Percentiles rank a stretch among this genome's conserved stretches.
These are phyloP conservation scores for Thielaviopsis populi DNA, from an alignment of 2,329 filamentous ascomycete genomes.

Conservation along the genomic window DNA sequence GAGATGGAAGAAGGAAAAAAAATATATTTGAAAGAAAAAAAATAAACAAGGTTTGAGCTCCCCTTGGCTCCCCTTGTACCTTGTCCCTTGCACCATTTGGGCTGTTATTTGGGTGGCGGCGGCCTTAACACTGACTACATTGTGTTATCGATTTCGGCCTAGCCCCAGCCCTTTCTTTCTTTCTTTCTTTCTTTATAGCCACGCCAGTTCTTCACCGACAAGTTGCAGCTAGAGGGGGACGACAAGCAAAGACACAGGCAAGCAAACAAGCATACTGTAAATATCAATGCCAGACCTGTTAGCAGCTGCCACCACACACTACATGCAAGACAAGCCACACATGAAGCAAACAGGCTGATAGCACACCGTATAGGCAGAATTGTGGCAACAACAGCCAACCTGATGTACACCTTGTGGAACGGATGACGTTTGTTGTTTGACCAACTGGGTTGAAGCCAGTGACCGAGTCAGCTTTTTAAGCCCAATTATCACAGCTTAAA, in stretches of 20 bases:
- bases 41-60: conserved; percentile 4
- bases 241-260: background rate
- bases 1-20: background rate
- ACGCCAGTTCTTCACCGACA: background rate
- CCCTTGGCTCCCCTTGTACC: background rate
- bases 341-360: background rate
- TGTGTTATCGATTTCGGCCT: conserved; percentile 4
- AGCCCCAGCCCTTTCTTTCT: conserved; percentile 5
- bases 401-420: background rate
- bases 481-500: background rate
- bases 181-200: too few relatives aligned
- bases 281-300: too few relatives aligned
- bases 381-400: background rate
- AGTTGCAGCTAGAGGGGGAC: background rate
- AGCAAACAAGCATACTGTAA: background rate
- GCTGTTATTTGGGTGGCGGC: background rate
- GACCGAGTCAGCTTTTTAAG: background rate
- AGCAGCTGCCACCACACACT: too few relatives aligned
- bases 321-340: too few relatives aligned
- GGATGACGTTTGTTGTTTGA: background rate
- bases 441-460: background rate
- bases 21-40: background rate
- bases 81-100: conserved; percentile 3
- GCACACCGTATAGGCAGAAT: background rate
- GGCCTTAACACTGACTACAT: background rate